Evolutionary conservation across 2,329 filamentous ascomycete species (phyloP), one percentile per base, ranked within the genome.

Genomic region (Ophiognomonia clavigignenti-juglandacearum): DNA sequence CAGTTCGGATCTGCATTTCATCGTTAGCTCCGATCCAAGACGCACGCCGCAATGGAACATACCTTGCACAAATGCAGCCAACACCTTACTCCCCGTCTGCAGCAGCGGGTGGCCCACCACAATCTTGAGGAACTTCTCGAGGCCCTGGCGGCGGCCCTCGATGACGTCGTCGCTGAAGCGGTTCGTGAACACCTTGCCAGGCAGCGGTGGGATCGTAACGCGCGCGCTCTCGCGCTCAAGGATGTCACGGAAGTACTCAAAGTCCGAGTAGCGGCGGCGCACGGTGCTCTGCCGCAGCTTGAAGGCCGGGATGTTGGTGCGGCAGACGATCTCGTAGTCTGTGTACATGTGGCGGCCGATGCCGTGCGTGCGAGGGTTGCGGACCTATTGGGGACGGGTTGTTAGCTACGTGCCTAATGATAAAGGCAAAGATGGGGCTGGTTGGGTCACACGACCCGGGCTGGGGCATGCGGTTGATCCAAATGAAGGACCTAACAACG

Each of bases 271-370:
- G 43, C 93, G 88, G 53, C 93, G 84, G 57, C 91, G 89, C 53
- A 98, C 93, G 57, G 83, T 82, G 55, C 84, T 90, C 64, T 87
- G 81, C 57, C 91, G 89, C 59, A 96, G 83, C 74, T 97, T 97
- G 80, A 98, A 98, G 59, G 93, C 91, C 49, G 93, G 93, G 64
- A 98, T 98, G 73, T 98, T 98, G 70, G 93, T 98, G 60, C 88
- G 85, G 74, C 93, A 96, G 59, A 95, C 80, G 63, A 98, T 96
- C 70, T 97, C 91, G 76, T 97, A 98, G 70, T 95, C 93, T 45
- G 93, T 98, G 75, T 97, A 97, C 90, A 96, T 96, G 72, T 83
- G 82, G 58, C 93, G 88, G 55, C 91, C 92, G 62, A 93, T 90
- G 65, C 95, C 93, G 69, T 95, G 89, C 23, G 91, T 96, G 70